These are phyloP conservation scores for Pterocarpus macrocarpus DNA, from an alignment of 306 rosid genomes.

Conservation along the genomic window DNA sequence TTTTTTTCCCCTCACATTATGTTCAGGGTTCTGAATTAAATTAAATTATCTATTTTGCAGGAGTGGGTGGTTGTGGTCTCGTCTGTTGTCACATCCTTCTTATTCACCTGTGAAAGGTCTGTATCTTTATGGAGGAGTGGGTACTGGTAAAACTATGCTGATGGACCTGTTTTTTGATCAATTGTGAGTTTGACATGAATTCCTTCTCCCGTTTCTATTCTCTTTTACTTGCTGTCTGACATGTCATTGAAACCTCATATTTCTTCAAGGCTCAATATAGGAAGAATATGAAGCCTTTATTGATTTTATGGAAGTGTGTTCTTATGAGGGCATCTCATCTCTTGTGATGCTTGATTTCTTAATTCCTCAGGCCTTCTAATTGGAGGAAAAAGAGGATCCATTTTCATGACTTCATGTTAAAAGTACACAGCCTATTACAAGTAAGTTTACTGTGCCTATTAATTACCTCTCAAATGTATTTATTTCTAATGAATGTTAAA, in stretches of 20 bases:
- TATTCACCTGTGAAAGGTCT: conserved; percentile 86
- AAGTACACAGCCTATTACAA: conserved; percentile 89
- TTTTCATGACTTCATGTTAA: conserved; percentile 97
- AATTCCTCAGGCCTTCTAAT: conserved; percentile 68
- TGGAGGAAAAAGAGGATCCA: conserved; percentile 97
- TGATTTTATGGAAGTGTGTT: conserved; percentile 38
- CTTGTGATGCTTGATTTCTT: conserved; percentile 37
- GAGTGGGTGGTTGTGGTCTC: conserved; percentile 97
- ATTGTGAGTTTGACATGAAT: conserved; percentile 70
- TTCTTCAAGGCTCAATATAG: conserved; percentile 11
- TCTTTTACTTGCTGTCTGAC: conserved; percentile 16
- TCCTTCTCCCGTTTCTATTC: conserved; percentile 13
- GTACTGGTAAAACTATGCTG: conserved; percentile 99
- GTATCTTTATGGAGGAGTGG: conserved; percentile 97
- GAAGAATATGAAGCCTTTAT: conserved; percentile 31
- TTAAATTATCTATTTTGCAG: conserved; percentile 52
- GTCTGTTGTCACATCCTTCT: conserved; percentile 82
- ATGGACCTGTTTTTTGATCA: conserved; percentile 96
- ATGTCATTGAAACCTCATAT: conserved; percentile 31
- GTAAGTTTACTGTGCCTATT: conserved; percentile 60
- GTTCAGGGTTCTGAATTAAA: conserved; percentile 25
- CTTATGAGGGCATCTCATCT: conserved; percentile 38
- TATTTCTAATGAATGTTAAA: conserved; percentile 7
- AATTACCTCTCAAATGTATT: conserved; percentile 11
- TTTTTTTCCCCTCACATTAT: not conserved